Conservation (phyloP, 2,329 filamentous ascomycete genomes). For the Tolypocladium paradoxum region DNA sequence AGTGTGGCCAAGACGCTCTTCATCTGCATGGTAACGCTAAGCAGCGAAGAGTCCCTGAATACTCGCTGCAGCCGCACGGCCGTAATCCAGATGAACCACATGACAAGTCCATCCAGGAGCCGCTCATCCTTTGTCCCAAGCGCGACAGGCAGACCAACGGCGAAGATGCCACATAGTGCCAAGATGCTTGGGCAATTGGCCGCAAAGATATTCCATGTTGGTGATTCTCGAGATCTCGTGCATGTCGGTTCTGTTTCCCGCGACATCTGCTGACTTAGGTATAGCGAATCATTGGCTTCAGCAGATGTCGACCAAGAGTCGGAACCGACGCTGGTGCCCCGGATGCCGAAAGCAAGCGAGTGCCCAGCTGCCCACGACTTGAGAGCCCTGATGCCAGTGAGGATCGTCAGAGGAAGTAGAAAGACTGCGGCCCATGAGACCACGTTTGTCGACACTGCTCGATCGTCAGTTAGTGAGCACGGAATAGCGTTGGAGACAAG, state of each 20-base stretch:
- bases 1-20: slow-evolving; percentile 25
- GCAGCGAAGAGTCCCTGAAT: slow-evolving; percentile 16
- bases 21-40: slow-evolving; percentile 5
- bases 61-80: slow-evolving; percentile 25
- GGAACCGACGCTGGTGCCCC: background rate
- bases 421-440: slow-evolving; percentile 24
- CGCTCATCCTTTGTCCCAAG: slow-evolving; percentile 19
- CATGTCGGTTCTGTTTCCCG: background rate
- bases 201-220: background rate
- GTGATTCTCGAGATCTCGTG: background rate
- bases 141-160: slow-evolving; percentile 31
- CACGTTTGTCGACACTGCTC: slow-evolving; percentile 22
- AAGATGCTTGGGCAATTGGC: slow-evolving; percentile 15
- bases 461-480: slow-evolving; percentile 4
- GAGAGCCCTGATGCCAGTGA: background rate
- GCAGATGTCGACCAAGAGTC: background rate
- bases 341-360: background rate
- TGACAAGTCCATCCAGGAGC: slow-evolving; percentile 32
- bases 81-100: slow-evolving; percentile 39
- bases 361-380: background rate
- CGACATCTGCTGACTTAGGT: background rate
- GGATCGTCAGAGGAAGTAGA: slow-evolving; percentile 9
- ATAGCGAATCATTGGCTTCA: background rate
- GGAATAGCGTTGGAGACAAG: slow-evolving; percentile 4
- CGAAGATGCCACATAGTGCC: slow-evolving; percentile 20